phyloP scores from a whole-genome alignment of 805 yeast genomes.

The Kluyveromyces siamensis region DNA sequence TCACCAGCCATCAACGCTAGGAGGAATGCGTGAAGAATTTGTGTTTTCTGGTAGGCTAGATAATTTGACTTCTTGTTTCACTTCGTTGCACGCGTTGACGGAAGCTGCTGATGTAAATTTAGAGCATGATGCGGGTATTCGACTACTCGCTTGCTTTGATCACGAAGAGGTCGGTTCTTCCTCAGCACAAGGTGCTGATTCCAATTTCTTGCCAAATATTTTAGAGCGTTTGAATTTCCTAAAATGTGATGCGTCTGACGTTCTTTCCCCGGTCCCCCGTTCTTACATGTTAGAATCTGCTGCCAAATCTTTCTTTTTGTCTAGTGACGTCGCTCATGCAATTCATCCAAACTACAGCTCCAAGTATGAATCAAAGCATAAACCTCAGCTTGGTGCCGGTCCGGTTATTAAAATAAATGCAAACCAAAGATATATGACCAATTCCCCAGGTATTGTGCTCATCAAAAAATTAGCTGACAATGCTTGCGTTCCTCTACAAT shows the following conservation, averaged over 20 bases:
- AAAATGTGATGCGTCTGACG: conserved; percentile 31
- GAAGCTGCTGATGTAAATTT: conserved; percentile 39
- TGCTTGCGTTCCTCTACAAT: conserved; percentile 73
- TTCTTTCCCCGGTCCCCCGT: conserved; percentile 18
- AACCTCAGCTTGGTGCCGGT: conserved; percentile 77
- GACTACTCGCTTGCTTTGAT: conserved; percentile 77
- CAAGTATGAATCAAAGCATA: conserved; percentile 68
- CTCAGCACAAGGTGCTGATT: conserved; percentile 95
- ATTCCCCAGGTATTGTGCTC: conserved; percentile 79
- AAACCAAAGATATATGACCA: conserved; percentile 91
- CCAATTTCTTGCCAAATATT: conserved; percentile 78
- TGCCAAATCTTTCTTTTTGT: conserved; percentile 75
- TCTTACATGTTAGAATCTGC: conserved; percentile 44
- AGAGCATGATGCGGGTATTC: conserved; percentile 46
- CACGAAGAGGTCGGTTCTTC: conserved; percentile 94
- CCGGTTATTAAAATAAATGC: conserved; percentile 93
- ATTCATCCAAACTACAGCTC: conserved; percentile 85
- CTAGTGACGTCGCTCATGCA: conserved; percentile 97
- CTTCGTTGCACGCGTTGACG: conserved; percentile 65
- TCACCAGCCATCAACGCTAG: conserved; percentile 71
- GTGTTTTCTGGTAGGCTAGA: conserved; percentile 88
- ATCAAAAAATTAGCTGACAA: conserved; percentile 60
- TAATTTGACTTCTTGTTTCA: conserved; percentile 79
- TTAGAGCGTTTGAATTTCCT: conserved; percentile 55
- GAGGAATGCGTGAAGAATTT: conserved; percentile 87